These are phyloP conservation scores for Leucocoprinus leucothites DNA, from an alignment of 768 basidiomycete genomes.

Conservation along the genomic window DNA sequence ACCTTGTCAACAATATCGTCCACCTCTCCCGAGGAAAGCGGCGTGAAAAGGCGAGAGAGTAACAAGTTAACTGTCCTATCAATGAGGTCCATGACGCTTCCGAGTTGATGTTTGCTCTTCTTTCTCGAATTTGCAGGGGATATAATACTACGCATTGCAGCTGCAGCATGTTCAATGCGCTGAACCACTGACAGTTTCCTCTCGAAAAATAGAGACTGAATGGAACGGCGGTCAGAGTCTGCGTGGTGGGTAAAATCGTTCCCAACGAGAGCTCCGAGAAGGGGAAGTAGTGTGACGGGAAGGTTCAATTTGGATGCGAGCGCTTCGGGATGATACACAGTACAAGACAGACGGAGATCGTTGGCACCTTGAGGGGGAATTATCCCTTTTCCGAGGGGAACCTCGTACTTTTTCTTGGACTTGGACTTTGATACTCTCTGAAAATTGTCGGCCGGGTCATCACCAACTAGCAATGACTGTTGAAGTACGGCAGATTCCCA, in stretches of 20 bases:
- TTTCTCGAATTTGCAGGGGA: conserved; percentile 45
- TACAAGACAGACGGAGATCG: conserved; percentile 49
- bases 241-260: conserved; percentile 70
- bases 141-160: conserved; percentile 52
- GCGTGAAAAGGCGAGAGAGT: conserved; percentile 42
- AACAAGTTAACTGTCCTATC: conserved; percentile 62
- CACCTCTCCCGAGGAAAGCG: conserved; percentile 59
- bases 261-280: conserved; percentile 75
- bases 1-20: conserved; percentile 64
- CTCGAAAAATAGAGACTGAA: conserved; percentile 69
- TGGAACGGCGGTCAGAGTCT: conserved; percentile 43
- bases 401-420: conserved; percentile 38
- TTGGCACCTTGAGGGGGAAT: conserved; percentile 52
- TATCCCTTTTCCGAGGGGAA: conserved; percentile 32
- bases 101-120: conserved; percentile 53
- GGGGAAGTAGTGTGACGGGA: conserved; percentile 68
- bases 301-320: conserved; percentile 67
- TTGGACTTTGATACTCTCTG: conserved; percentile 55
- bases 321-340: conserved; percentile 55
- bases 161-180: conserved; percentile 65
- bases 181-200: conserved; percentile 51
- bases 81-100: conserved; percentile 76
- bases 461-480: conserved; percentile 28
- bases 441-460: conserved; percentile 46
- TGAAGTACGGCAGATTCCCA: conserved; percentile 45